Percentiles rank a stretch among this genome's conserved stretches.
phyloP scores from a whole-genome alignment of 345 rosid genomes.

The Triadica sebifera region DNA sequence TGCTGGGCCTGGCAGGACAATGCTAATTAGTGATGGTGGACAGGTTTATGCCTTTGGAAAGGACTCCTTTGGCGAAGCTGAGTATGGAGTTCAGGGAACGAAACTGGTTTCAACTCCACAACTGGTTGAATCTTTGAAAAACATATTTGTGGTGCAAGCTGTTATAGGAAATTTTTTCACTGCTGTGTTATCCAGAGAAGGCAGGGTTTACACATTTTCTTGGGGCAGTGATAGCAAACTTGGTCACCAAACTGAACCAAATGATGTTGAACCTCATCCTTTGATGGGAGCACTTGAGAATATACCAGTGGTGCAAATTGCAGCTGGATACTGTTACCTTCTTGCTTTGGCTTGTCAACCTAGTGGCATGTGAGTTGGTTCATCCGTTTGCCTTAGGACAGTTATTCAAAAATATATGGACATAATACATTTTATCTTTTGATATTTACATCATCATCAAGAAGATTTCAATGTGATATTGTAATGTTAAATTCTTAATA shows the following conservation, averaged over 20 bases:
- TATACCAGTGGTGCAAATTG: slow-evolving; percentile 79
- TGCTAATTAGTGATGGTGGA: slow-evolving; percentile 92
- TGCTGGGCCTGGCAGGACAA: slow-evolving; percentile 79
- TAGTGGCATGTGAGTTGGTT: slow-evolving; percentile 77
- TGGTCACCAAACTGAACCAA: slow-evolving; percentile 78
- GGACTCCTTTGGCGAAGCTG: slow-evolving; percentile 71
- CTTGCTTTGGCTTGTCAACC: slow-evolving; percentile 93
- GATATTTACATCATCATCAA: too few relatives aligned
- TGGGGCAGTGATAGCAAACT: slow-evolving; percentile 82
- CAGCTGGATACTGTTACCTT: slow-evolving; percentile 93
- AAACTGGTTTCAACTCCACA: slow-evolving; percentile 66
- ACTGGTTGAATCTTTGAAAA: slow-evolving; percentile 70
- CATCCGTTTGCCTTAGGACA: background rate
- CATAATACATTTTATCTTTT: too few relatives aligned
- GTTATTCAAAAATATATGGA: too few relatives aligned
- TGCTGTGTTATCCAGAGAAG: slow-evolving; percentile 88
- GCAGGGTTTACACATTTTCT: slow-evolving; percentile 86
- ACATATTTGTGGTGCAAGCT: slow-evolving; percentile 87
- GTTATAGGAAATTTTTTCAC: slow-evolving; percentile 91
- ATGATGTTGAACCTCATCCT: slow-evolving; percentile 73
- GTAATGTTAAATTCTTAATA: too few relatives aligned
- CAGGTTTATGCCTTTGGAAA: slow-evolving; percentile 81
- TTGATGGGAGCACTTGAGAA: slow-evolving; percentile 87
- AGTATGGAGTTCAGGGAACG: slow-evolving; percentile 58
- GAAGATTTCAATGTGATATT: too few relatives aligned